These are phyloP conservation scores for Bothriochloa decipiens DNA, from an alignment of 176 grass and related monocot genomes.

Conservation along the genomic window DNA sequence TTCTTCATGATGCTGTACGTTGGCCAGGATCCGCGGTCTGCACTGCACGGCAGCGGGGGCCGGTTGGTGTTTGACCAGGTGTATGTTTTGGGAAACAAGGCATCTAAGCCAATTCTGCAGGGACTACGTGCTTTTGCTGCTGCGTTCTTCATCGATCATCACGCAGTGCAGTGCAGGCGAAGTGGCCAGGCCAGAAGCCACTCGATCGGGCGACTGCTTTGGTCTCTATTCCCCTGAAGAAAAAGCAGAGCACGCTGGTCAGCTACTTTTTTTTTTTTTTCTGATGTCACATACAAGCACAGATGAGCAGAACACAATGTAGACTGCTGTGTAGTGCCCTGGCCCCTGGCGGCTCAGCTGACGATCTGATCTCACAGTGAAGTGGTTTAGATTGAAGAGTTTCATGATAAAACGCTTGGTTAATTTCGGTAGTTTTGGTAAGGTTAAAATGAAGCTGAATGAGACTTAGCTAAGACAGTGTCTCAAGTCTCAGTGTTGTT, in stretches of 20 bases:
- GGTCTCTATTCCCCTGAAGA: not conserved
- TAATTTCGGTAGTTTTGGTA: not conserved
- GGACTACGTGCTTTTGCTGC: not conserved
- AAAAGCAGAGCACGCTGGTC: not conserved
- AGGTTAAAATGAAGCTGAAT: too few relatives aligned
- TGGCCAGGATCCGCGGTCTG: not conserved
- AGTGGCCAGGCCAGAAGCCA: too few relatives aligned
- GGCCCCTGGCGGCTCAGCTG: not conserved
- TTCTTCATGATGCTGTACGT: not conserved
- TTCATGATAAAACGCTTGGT: not conserved
- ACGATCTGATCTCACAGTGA: not conserved
- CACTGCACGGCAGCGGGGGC: not conserved
- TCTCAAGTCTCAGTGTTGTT: not conserved
- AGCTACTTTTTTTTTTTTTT: not conserved
- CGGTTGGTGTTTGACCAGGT: not conserved
- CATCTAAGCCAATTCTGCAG: not conserved
- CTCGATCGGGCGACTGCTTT: not conserved
- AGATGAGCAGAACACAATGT: too few relatives aligned
- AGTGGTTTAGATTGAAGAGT: not conserved
- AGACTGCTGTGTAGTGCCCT: too few relatives aligned
- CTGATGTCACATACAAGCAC: not conserved
- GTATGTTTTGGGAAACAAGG: not conserved
- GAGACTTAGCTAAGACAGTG: too few relatives aligned
- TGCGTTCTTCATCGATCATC: not conserved
- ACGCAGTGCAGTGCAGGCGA: not conserved